These are phyloP conservation scores for Rhizopus delemar DNA, from an alignment of 371 early-diverging fungal genomes.

Conservation along the genomic window DNA sequence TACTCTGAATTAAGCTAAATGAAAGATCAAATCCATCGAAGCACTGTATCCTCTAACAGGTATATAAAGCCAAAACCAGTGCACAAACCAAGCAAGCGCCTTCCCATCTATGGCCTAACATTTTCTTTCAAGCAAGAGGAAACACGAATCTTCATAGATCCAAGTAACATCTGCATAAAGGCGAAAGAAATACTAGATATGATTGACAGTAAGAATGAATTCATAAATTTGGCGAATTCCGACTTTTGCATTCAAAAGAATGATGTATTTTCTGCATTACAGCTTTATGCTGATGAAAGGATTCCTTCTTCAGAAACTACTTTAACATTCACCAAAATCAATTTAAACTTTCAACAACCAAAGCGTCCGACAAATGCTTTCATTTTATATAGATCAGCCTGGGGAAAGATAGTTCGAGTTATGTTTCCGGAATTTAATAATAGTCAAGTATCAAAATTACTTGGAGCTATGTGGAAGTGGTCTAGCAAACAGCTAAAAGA, in stretches of 20 bases:
- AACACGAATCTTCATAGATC: constrained; percentile 8
- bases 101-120: too few species aligned
- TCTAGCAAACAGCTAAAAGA: constrained; percentile 7
- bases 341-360: not conserved
- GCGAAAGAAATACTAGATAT: constrained; percentile 11
- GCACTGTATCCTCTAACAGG: too few species aligned
- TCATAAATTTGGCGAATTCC: not conserved
- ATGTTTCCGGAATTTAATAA: constrained; percentile 20
- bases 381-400: constrained; percentile 13
- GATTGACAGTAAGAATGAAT: constrained; percentile 10
- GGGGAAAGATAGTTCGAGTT: constrained; percentile 7
- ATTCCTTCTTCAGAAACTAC: constrained; percentile 63
- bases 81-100: too few species aligned
- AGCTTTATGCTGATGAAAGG: constrained; percentile 79
- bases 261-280: constrained; percentile 13
- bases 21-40: too few species aligned
- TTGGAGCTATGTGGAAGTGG: constrained; percentile 23
- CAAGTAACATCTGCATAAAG: constrained; percentile 1
- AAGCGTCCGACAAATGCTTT: constrained; percentile 23
- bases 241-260: constrained; percentile 3
- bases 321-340: too few species aligned
- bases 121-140: constrained; percentile 1
- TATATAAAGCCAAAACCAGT: too few species aligned
- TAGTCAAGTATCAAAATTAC: constrained; percentile 15
- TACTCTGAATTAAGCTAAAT: too few species aligned